These are phyloP conservation scores for Spongospora subterranea DNA, from an alignment of 208 protist species.

Conservation along the genomic window DNA sequence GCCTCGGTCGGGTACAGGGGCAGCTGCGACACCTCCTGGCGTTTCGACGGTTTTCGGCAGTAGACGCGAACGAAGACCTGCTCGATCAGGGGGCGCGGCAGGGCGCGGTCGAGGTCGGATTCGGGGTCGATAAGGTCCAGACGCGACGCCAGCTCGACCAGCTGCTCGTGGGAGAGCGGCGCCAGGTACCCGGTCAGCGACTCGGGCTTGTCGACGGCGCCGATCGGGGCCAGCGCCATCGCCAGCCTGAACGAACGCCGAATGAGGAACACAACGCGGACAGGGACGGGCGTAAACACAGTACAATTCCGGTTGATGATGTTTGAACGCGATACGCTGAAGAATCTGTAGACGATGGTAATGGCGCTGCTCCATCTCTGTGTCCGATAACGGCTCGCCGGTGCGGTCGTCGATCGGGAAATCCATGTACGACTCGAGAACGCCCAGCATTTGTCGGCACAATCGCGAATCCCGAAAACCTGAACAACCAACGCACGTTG, in stretches of 20 bases:
- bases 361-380: slow-evolving; percentile 64
- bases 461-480: slow-evolving; percentile 60
- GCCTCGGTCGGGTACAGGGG: slow-evolving; percentile 83
- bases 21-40: slow-evolving; percentile 75
- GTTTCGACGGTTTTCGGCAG: slow-evolving; percentile 70
- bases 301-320: slow-evolving; percentile 38
- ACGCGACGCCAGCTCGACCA: slow-evolving; percentile 60
- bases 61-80: slow-evolving; percentile 71
- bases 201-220: slow-evolving; percentile 54
- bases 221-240: slow-evolving; percentile 43
- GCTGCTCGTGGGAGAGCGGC: slow-evolving; percentile 23
- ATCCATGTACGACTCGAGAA: slow-evolving; percentile 76
- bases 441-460: slow-evolving; percentile 75
- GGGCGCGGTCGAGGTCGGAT: neutral
- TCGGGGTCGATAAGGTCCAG: slow-evolving; percentile 64
- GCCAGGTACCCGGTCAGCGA: slow-evolving; percentile 16
- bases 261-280: neutral
- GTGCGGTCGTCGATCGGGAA: slow-evolving; percentile 83
- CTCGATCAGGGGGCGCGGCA: slow-evolving; percentile 65
- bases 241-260: neutral
- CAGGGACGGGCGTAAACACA: neutral
- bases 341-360: slow-evolving; percentile 70
- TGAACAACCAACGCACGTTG: neutral
- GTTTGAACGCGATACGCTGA: slow-evolving; percentile 75
- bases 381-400: slow-evolving; percentile 73